Conservation (phyloP, 352 stramenopile species). For the Phytophthora melonis region DNA sequence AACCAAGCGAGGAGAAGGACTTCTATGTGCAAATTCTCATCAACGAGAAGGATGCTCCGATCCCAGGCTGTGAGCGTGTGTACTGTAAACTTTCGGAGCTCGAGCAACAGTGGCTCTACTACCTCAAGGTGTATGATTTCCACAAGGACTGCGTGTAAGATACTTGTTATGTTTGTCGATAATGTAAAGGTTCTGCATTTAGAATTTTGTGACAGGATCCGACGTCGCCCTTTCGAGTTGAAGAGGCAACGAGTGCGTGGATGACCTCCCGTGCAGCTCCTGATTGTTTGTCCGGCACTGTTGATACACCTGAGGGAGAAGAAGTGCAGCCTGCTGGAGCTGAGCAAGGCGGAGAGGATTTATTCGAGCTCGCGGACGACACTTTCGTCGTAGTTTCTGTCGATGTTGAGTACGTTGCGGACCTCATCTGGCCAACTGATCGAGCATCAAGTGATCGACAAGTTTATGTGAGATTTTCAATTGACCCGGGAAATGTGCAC, state of each 20-base stretch:
- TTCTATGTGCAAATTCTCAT: constrained; percentile 57
- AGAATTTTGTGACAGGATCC: constrained; percentile 13
- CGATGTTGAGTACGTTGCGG: neutral
- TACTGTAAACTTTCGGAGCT: constrained; percentile 41
- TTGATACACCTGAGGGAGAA: constrained; percentile 8
- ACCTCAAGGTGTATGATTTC: constrained; percentile 48
- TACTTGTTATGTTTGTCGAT: neutral
- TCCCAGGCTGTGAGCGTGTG: constrained; percentile 35
- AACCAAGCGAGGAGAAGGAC: constrained; percentile 8
- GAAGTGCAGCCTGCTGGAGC: neutral
- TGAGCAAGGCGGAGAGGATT: neutral
- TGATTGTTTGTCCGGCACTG: neutral
- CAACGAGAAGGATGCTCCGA: constrained; percentile 44
- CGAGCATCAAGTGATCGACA: neutral
- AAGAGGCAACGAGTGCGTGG: constrained; percentile 4
- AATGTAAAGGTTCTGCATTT: constrained; percentile 21
- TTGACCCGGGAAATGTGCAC: neutral
- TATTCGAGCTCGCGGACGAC: neutral
- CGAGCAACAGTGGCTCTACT: constrained; percentile 44
- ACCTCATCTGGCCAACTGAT: neutral
- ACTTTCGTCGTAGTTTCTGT: neutral
- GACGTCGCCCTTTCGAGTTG: constrained; percentile 21
- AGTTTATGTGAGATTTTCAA: neutral
- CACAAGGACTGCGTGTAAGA: constrained; percentile 34
- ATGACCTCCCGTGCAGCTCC: constrained; percentile 14